These are phyloP conservation scores for Pelargonium nanum DNA, from an alignment of 345 rosid species.

Conservation along the genomic window DNA sequence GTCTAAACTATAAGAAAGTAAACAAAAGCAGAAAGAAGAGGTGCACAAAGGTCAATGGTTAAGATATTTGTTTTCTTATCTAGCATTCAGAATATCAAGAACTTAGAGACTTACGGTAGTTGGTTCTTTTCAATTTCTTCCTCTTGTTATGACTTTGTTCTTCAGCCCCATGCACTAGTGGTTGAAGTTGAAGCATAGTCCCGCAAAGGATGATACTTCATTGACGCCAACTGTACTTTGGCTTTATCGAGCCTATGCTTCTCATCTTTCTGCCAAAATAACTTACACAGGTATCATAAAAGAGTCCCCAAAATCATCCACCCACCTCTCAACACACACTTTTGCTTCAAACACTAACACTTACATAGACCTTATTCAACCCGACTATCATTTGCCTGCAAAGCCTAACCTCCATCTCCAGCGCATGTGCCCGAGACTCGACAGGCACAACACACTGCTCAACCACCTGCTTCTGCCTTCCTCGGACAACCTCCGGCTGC, in stretches of 20 bases:
- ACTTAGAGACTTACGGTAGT: constrained; percentile 26
- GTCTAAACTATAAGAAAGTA: neutral
- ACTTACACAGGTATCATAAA: constrained; percentile 2
- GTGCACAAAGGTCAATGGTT: no score
- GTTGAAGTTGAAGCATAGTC: constrained; percentile 20
- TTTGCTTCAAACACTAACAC: constrained; percentile 14
- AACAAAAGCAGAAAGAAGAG: neutral
- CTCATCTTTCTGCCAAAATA: constrained; percentile 44
- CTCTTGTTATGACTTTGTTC: constrained; percentile 18
- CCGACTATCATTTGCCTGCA: constrained; percentile 61
- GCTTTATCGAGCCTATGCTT: constrained; percentile 38
- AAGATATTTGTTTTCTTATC: no score
- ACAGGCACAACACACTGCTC: constrained; percentile 70
- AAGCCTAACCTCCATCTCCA: constrained; percentile 80
- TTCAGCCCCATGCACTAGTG: constrained; percentile 12
- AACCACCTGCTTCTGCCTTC: constrained; percentile 62
- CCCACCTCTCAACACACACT: neutral
- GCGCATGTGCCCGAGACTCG: constrained; percentile 37
- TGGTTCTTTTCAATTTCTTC: constrained; percentile 39
- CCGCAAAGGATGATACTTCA: constrained; percentile 72
- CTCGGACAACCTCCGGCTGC: constrained; percentile 71
- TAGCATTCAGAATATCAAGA: neutral
- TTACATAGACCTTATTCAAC: constrained; percentile 46
- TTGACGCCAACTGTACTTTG: constrained; percentile 46
- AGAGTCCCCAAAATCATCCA: neutral